Evolutionary conservation across 208 protist genomes (phyloP), one percentile per base, ranked within the genome.

Genomic region (Crithidia acanthocephali): DNA sequence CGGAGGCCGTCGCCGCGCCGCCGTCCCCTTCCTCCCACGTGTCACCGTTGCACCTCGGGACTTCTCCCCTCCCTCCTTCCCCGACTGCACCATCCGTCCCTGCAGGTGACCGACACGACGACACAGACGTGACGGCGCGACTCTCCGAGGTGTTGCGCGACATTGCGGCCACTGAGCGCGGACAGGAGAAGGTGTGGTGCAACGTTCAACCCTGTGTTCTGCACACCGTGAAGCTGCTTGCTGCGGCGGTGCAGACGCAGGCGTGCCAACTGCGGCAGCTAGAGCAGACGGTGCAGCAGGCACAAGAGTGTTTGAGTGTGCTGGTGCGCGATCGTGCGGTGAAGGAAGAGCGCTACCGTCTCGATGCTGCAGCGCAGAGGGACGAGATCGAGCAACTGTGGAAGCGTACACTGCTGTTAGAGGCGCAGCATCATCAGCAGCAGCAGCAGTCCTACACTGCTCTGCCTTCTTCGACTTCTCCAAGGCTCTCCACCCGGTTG

Each of bases 171-270:
- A 94, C 88, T 18, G 80, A 84, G 40, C 67, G 73, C 7, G 79
- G 84, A 0, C 44, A 74, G 23, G 75, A 72, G 25, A 85, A 76
- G 76, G 65, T 59, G 25, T 94, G 88, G 88, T 71, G 85, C 25
- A 94, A 94, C 62, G 89, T 94, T 15, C 84, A 91, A 45, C 84
- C 85, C 18, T 92, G 89, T 53, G 86, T 94, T 11, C 25, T 84
- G 18, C 71, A 81, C 23, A 58, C 62, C 6, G 22, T 72, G 13
- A 76, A 78, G 32, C 60, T 64, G 13, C 62, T 76, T 11, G 58
- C 42, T 20, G 60, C 59, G 15, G 56, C 77, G 15, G 60, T 56
- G 18, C 67, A 72, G 47, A 25, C 44, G 20, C 80, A 74, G 6
- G 63, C 66, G 16, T 50, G 37, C 0, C 79, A 75, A 2, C 59